These are phyloP conservation scores for Phellopilus nigrolimitatus DNA, from an alignment of 1,284 basidiomycete genomes.

Conservation along the genomic window DNA sequence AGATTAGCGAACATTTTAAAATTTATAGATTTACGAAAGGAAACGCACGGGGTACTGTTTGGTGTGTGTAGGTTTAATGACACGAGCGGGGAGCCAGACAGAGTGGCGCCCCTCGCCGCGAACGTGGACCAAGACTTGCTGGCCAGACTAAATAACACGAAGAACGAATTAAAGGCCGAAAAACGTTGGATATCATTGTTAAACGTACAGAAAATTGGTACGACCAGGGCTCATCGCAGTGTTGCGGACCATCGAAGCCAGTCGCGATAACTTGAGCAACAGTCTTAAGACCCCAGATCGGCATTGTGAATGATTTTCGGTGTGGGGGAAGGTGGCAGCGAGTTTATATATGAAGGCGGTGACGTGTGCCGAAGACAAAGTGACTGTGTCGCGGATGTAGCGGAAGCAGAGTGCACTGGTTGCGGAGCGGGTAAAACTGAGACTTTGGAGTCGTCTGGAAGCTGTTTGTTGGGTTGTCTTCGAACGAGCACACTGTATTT, in stretches of 20 bases:
- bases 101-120: slow-evolving; percentile 19
- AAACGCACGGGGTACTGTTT: slow-evolving; percentile 17
- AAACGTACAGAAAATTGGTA: slow-evolving; percentile 18
- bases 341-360: background rate
- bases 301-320: slow-evolving; percentile 14
- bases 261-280: slow-evolving; percentile 22
- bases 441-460: slow-evolving; percentile 6
- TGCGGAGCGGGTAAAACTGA: background rate
- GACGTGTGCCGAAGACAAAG: background rate
- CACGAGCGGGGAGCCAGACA: slow-evolving; percentile 18
- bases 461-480: slow-evolving; percentile 1
- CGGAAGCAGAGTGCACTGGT: slow-evolving; percentile 2
- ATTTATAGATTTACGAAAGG: background rate
- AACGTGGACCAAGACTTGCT: slow-evolving; percentile 18
- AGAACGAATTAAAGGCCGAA: background rate
- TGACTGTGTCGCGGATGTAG: slow-evolving; percentile 6
- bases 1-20: background rate
- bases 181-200: background rate
- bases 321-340: background rate
- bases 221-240: slow-evolving; percentile 20
- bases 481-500: slow-evolving; percentile 1
- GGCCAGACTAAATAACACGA: slow-evolving; percentile 11
- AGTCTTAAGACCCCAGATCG: slow-evolving; percentile 21
- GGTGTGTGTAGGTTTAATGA: slow-evolving; percentile 14
- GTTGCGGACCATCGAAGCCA: slow-evolving; percentile 21